Base-by-base conservation (phyloP, 345 rosid species). In the Crucihimalaya himalaica region DNA sequence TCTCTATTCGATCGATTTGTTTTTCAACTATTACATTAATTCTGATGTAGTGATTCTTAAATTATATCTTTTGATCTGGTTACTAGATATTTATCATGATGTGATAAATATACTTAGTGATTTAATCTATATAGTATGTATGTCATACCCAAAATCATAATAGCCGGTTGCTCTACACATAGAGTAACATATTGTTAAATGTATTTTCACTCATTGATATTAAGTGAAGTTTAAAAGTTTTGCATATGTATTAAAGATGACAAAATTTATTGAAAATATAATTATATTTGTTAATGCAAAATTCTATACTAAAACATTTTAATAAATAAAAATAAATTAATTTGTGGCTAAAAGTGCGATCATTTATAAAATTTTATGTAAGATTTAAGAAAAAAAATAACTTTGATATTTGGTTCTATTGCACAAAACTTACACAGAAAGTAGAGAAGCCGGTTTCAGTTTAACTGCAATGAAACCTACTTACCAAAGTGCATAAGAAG, bases 1-100 rank as follows among this genome's bases (percentile, higher is more conserved):
- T 76, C 75, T 62, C 70, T 63, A 69, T 45, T 69, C 57, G 29
- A 43, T n/a, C 7, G 10, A 51, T 43, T 68, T 53, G 42, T 6
- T 68, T 60, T 21, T 68, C 48, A 68, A 43, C 55, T 4, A 27
- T 57, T 57, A 14, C 52, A 66, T 46, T 32, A 21, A 25, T 27
- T 25, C 16, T 43, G 31, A 40, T 67, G 12, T 18, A n/a, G 27
- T 11, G 40, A 10, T 50, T 15, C 60, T 42, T 58, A 13, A 13
- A 42, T 31, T 60, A 21, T 4, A 39, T 60, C 4, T 60, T 51
- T 51, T 51, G 39, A 34, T 34, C 20, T 40, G 23, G 8, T 50
- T 60, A 21, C 1, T 59, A 21, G 20, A 37, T 37, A 60, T 14
- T 60, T 39, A 42, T 39, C 32, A 1, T 7, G 28, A 5, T 43